Evolutionary conservation across 345 rosid species (phyloP).

Genomic region (Abelmoschus esculentus): DNA sequence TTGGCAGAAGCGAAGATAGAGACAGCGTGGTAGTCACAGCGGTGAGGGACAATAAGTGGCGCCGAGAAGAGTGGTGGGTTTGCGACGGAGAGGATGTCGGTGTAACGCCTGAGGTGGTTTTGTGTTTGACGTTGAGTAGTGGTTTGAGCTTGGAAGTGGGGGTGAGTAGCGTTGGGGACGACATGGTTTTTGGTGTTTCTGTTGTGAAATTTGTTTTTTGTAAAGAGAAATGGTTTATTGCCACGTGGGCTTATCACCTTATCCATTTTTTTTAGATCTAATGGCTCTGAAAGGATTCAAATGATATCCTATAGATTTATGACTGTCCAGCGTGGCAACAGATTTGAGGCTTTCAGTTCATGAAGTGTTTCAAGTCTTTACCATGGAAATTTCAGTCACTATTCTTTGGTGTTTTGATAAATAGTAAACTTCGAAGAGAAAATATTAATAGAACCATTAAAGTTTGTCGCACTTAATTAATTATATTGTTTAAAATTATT

Average conservation of each 20-base stretch:
- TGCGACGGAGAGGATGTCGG: conserved; percentile 6
- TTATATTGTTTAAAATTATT: too few species aligned
- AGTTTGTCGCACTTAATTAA: too few species aligned
- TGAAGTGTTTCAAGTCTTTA: too few species aligned
- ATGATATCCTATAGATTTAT: conserved; percentile 6
- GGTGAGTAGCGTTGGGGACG: conserved; percentile 60
- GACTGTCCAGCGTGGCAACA: too few species aligned
- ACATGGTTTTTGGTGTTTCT: conserved; percentile 33
- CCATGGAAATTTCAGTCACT: too few species aligned
- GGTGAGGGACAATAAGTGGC: conserved; percentile 45
- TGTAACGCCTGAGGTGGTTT: conserved; percentile 12
- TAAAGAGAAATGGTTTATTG: conserved; percentile 22
- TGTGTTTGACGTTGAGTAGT: conserved; percentile 21
- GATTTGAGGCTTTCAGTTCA: too few species aligned
- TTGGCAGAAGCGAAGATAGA: conserved; percentile 9
- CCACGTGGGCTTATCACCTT: conserved; percentile 94
- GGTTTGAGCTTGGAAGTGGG: conserved; percentile 41
- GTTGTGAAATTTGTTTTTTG: neutral
- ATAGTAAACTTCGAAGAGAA: too few species aligned
- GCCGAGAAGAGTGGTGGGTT: conserved; percentile 31
- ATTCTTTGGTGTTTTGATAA: too few species aligned
- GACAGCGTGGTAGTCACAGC: conserved; percentile 1
- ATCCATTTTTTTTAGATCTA: conserved; percentile 32
- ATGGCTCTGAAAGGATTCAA: conserved; percentile 27
- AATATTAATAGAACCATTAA: too few species aligned